Percentiles rank a stretch among this genome's conserved stretches.
Conservation (phyloP, 1,284 basidiomycete genomes). For the Tilletia caries region DNA sequence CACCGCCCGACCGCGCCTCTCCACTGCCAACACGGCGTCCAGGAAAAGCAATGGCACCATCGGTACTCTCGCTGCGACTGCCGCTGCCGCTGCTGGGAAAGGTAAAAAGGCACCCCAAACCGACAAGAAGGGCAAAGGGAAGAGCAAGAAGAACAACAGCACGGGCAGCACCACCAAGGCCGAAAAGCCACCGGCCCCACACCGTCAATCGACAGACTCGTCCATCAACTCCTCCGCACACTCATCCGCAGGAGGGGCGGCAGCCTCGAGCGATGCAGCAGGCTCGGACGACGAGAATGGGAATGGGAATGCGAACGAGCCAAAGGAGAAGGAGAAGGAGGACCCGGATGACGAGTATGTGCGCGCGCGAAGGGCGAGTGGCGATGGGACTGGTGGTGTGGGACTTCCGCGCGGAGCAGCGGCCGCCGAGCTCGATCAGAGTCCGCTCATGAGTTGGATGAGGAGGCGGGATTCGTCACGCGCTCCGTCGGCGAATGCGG, state of each 20-base stretch:
- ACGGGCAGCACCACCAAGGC: neutral
- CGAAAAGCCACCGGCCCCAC: neutral
- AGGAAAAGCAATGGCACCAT: too few species aligned
- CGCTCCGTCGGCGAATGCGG: neutral
- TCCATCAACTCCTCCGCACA: neutral
- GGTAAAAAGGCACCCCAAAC: too few species aligned
- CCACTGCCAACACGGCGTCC: too few species aligned
- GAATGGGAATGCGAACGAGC: too few species aligned
- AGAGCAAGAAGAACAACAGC: neutral
- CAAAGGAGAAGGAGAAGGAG: slow-evolving; percentile 1
- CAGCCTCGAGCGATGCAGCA: neutral
- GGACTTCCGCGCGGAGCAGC: neutral
- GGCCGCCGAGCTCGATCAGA: slow-evolving; percentile 4
- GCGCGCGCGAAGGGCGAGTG: neutral
- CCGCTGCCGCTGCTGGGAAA: too few species aligned
- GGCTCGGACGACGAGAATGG: neutral
- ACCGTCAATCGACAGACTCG: too few species aligned
- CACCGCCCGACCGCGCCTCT: too few species aligned
- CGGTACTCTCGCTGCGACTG: too few species aligned
- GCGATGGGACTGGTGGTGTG: slow-evolving; percentile 8
- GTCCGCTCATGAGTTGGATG: slow-evolving; percentile 12
- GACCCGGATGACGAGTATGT: neutral
- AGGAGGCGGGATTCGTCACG: neutral
- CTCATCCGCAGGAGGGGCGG: neutral
- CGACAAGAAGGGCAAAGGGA: neutral